Evolutionary conservation across 352 stramenopile genomes (phyloP).

Genomic region (Globisporangium nagaii): DNA sequence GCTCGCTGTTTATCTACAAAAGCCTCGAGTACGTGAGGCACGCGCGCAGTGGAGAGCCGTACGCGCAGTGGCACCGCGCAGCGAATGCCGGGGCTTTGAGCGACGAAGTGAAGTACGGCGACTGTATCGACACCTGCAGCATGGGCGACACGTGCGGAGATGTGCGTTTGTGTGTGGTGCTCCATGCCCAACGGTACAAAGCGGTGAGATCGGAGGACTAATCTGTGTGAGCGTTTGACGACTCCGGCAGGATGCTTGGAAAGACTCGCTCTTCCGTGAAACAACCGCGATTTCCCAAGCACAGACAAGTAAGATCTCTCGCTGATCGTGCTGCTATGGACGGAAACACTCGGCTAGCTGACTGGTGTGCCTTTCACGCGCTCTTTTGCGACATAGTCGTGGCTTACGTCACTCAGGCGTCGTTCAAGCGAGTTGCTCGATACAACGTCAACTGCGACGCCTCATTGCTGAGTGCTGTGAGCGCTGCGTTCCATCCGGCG

Average conservation of each 20-base stretch:
- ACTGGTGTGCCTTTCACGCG: background rate
- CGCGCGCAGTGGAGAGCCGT: slow-evolving; percentile 21
- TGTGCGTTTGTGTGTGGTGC: slow-evolving; percentile 27
- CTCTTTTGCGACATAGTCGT: slow-evolving; percentile 15
- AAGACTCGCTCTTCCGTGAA: slow-evolving; percentile 24
- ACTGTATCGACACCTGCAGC: slow-evolving; percentile 31
- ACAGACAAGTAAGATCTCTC: slow-evolving; percentile 27
- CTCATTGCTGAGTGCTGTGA: slow-evolving; percentile 15
- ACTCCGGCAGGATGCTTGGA: background rate
- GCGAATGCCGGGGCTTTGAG: slow-evolving; percentile 1
- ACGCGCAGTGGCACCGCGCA: slow-evolving; percentile 21
- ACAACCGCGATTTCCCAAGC: slow-evolving; percentile 33
- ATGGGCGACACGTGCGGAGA: slow-evolving; percentile 33
- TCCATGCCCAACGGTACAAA: no score
- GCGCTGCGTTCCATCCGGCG: slow-evolving; percentile 10
- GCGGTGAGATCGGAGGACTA: no score
- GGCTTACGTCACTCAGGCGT: slow-evolving; percentile 28
- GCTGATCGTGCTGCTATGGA: background rate
- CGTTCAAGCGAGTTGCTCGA: slow-evolving; percentile 27
- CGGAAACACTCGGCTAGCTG: background rate
- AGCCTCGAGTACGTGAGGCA: slow-evolving; percentile 14
- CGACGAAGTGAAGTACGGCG: slow-evolving; percentile 21
- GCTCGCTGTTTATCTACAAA: slow-evolving; percentile 37
- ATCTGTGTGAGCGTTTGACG: background rate
- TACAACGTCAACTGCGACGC: slow-evolving; percentile 30